These are phyloP conservation scores for Malassezia equina DNA, from an alignment of 1,284 basidiomycete genomes.

Conservation along the genomic window DNA sequence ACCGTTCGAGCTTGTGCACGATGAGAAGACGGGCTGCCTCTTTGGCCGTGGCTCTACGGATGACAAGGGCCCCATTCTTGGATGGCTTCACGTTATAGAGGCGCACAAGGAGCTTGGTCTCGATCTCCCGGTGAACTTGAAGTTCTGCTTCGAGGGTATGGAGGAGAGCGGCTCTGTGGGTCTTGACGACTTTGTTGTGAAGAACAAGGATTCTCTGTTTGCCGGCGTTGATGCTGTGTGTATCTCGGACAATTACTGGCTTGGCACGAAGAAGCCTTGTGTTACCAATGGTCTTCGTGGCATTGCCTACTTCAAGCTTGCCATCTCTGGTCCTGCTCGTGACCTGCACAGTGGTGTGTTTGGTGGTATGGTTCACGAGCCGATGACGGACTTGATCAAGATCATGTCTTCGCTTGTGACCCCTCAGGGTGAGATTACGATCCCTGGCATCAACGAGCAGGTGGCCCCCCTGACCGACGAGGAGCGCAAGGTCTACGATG, in stretches of 20 bases:
- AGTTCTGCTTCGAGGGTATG: conserved; percentile 93
- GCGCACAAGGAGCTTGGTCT: conserved; percentile 65
- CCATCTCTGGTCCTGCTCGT: conserved; percentile 69
- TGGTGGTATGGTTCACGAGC: conserved; percentile 49
- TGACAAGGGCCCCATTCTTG: conserved; percentile 53
- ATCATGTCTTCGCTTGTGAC: conserved; percentile 68
- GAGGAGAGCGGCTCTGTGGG: conserved; percentile 92
- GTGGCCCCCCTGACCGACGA: conserved; percentile 66
- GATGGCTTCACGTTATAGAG: conserved; percentile 89
- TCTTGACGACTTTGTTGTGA: conserved; percentile 75
- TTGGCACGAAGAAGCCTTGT: conserved; percentile 49
- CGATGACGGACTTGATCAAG: conserved; percentile 58
- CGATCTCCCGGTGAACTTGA: conserved; percentile 82
- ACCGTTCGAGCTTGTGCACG: conserved; percentile 70
- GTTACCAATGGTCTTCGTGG: conserved; percentile 57
- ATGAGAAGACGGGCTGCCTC: conserved; percentile 61
- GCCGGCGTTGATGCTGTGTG: conserved; percentile 86
- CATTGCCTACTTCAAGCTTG: conserved; percentile 76
- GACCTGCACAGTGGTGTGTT: conserved; percentile 75
- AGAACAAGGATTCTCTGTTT: conserved; percentile 75
- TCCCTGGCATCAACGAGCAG: conserved; percentile 84
- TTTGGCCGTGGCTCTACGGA: conserved; percentile 61
- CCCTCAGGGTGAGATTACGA: conserved; percentile 68
- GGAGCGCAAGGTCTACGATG: conserved; percentile 57
- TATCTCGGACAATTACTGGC: conserved; percentile 56